Base-by-base conservation (phyloP, 345 rosid genomes). In the Aethionema arabicum region DNA sequence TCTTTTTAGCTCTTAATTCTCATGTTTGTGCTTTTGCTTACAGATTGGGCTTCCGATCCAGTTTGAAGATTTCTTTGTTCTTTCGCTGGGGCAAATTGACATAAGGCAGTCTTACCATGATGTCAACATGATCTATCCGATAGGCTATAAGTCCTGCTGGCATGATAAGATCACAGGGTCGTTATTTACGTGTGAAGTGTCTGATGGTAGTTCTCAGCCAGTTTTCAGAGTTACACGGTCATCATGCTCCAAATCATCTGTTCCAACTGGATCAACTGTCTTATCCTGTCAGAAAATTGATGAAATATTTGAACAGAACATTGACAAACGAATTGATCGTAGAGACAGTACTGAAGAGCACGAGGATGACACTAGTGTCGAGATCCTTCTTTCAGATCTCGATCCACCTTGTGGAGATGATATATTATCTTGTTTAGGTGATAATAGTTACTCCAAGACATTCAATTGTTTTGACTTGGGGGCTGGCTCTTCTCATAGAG, bases 121-220 rank as follows among this genome's bases (percentile, higher is more conserved):
- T 70, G 77, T 44, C 50, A 72, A 72, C 67, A 47, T 69, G 72
- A 84, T 87, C 59, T 87, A 76, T 75, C 99, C 99, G 37, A 64
- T 90, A 74, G 95, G 99, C 31, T 93, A 79, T 72, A 84, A 80
- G 67, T 87, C 96, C 44, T 93, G 91, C 77, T 93, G 99, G 99
- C 99, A 93, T 76, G 99, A 93, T 74, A 90, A 82, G 70, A 73
- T 85, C 73, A 93, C 97, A n/a, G 88, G 96, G 59, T 93, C 99
- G 6, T 76, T 93, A 62, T 87, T 93, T 61, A 61, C 79, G 27
- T 81, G 91, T 75, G 91, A 93, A 72, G 87, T 93, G 65, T 79
- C 67, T 54, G 96, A 90, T 74, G 97, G 96, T 36, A 86, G 91
- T 72, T 74, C 79, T 69, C 97, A 97, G 67, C 97, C 99, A 73